Evolutionary conservation across 768 basidiomycete species (phyloP).

Genomic region (Mycena crocata): DNA sequence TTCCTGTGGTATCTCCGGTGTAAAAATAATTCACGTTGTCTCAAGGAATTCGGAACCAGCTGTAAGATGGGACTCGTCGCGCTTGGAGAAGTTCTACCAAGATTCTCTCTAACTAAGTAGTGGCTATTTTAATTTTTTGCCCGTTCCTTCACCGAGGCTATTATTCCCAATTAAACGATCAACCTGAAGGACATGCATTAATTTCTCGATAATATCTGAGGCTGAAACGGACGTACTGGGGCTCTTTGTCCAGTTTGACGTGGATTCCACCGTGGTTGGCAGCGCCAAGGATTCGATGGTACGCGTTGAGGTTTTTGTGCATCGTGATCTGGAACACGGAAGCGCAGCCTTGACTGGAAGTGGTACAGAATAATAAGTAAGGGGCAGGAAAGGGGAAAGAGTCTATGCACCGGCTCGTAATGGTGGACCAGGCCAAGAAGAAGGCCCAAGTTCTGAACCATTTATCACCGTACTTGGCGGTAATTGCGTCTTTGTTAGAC

Average conservation of each 20-base stretch:
- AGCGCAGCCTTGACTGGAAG: constrained; percentile 81
- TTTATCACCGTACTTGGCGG: constrained; percentile 90
- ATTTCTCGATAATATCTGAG: not conserved
- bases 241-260: constrained; percentile 65
- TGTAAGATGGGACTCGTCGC: too few relatives aligned
- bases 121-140: constrained; percentile 12
- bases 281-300: constrained; percentile 90
- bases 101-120: constrained; percentile 15
- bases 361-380: not conserved
- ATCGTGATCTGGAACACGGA: constrained; percentile 97
- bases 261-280: constrained; percentile 85
- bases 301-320: constrained; percentile 98
- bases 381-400: constrained; percentile 23
- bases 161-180: constrained; percentile 6
- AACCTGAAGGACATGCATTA: not conserved
- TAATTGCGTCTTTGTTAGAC: constrained; percentile 88
- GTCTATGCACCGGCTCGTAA: constrained; percentile 72
- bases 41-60: too few relatives aligned
- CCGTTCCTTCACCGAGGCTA: not conserved
- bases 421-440: constrained; percentile 95
- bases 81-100: not conserved
- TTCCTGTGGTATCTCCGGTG: too few relatives aligned
- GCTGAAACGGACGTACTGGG: constrained; percentile 52
- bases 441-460: constrained; percentile 98
- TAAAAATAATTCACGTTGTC: too few relatives aligned